Percentiles rank a stretch among this genome's conserved stretches.
Conservation (phyloP, 306 rosid genomes). For the Comarum palustre region DNA sequence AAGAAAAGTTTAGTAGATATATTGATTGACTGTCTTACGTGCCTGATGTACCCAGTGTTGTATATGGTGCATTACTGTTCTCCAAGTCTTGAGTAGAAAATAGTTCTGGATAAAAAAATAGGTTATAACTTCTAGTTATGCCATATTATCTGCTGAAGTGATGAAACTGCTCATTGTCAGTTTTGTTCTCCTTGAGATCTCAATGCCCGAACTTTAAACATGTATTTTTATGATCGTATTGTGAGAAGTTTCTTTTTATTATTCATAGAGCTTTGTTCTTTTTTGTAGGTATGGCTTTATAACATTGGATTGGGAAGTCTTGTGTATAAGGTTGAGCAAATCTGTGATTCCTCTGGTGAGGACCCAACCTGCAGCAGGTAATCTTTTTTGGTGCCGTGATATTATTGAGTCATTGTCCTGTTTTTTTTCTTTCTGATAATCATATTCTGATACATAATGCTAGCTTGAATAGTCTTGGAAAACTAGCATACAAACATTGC, state of each 20-base stretch:
- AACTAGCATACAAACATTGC: constrained; percentile 1
- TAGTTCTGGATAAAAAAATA: not conserved
- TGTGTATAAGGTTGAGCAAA: constrained; percentile 56
- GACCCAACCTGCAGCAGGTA: constrained; percentile 96
- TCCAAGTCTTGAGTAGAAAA: not conserved
- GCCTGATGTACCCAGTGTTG: not conserved
- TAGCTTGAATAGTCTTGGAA: not conserved
- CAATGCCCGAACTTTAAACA: not conserved
- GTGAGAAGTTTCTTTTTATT: not conserved
- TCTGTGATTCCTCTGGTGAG: constrained; percentile 89
- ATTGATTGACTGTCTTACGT: not conserved
- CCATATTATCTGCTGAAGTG: not conserved
- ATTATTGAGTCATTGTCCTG: no score
- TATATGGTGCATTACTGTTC: not conserved
- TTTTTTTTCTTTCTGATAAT: not conserved
- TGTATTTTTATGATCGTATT: not conserved
- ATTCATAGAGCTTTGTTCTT: constrained; percentile 27
- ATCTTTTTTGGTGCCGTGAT: constrained; percentile 17
- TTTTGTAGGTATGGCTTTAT: constrained; percentile 83
- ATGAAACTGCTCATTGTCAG: not conserved
- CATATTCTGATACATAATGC: not conserved
- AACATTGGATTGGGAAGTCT: constrained; percentile 72
- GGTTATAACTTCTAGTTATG: not conserved
- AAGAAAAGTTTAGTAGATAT: not conserved
- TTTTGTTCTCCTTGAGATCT: not conserved